Conservation (phyloP, 768 basidiomycete genomes). For the Gloeopeniophorella convolvens region DNA sequence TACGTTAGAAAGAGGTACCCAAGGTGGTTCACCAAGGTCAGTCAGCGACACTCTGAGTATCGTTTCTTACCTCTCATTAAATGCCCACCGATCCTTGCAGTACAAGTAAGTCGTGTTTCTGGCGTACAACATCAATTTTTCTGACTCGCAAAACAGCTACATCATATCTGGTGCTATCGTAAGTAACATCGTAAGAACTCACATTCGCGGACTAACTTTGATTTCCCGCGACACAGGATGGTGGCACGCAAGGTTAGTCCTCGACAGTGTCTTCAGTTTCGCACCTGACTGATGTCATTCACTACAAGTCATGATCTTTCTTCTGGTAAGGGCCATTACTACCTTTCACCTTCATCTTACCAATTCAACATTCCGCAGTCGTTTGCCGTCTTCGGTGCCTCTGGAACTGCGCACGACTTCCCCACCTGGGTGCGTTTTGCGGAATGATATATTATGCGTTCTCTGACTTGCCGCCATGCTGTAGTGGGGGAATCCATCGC, state of each 20-base stretch:
- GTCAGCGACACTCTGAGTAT: no score
- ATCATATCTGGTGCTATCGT: constrained; percentile 30
- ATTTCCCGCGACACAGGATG: constrained; percentile 20
- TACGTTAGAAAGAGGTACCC: constrained; percentile 26
- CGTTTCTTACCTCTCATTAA: no score
- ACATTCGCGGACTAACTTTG: background rate
- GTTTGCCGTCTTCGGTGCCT: constrained; percentile 29
- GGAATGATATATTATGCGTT: no score
- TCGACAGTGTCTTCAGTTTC: background rate
- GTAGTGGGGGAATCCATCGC: constrained; percentile 22
- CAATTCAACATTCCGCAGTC: constrained; percentile 15
- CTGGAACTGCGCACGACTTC: constrained; percentile 22
- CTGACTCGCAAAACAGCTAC: constrained; percentile 23
- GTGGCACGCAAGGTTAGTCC: constrained; percentile 28
- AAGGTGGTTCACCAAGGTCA: constrained; percentile 28
- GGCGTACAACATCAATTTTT: no score
- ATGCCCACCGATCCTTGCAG: no score
- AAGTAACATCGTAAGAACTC: background rate
- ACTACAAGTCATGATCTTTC: constrained; percentile 19
- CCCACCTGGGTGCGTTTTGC: constrained; percentile 20
- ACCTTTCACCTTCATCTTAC: background rate
- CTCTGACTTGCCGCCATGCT: background rate
- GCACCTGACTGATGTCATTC: background rate
- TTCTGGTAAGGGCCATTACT: constrained; percentile 6
- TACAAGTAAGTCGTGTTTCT: no score